Evolutionary conservation across 2,329 filamentous ascomycete species (phyloP), one percentile per base, ranked within the genome.

Genomic region (Scytalidium lignicola): DNA sequence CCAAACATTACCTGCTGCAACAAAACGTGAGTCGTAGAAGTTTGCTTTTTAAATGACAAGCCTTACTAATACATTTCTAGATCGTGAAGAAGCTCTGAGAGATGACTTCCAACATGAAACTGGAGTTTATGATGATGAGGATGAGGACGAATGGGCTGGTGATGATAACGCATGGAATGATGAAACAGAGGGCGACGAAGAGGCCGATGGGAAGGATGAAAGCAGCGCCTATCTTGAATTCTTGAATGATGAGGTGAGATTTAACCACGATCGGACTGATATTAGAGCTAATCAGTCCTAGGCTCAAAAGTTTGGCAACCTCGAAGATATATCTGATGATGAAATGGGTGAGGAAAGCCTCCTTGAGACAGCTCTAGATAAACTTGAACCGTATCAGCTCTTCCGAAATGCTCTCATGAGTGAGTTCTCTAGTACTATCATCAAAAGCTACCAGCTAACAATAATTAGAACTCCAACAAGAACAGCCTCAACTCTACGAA

Each of bases 141-240:
- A 95, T 44, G 88, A 79, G 45, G 78, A 76, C 44, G 77, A 89
- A 52, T 90, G 88, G 73, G 85, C 86, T 43, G 88, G 90, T 40
- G 89, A 91, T 37, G 91, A 90, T 48, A 82, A 82, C 45, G 82
- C 88, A 65, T 95, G 90, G 90, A 78, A 81, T 54, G 82, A 82
- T 43, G 79, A 78, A 21, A 80, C 81, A 22, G 88, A 89, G 55
- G 70, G 69, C 22, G 62, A 71, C 7, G 70, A 71, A 7, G 62
- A 70, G 13, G 68, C 67, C 2, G 86, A 96, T 53, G 78, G 83
- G 60, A 88, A 90, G 63, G 92, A 96, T 61, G 92, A 97, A 70
- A 93, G 89, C 66, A 86, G 88, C 20, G 90, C 92, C 5, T 99
- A 99, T 66, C 80, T 99, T 43, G 91, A 97, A 58, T 99, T 99